phyloP scores from a whole-genome alignment of 768 basidiomycete species.

The Kwoniella shandongensis region DNA sequence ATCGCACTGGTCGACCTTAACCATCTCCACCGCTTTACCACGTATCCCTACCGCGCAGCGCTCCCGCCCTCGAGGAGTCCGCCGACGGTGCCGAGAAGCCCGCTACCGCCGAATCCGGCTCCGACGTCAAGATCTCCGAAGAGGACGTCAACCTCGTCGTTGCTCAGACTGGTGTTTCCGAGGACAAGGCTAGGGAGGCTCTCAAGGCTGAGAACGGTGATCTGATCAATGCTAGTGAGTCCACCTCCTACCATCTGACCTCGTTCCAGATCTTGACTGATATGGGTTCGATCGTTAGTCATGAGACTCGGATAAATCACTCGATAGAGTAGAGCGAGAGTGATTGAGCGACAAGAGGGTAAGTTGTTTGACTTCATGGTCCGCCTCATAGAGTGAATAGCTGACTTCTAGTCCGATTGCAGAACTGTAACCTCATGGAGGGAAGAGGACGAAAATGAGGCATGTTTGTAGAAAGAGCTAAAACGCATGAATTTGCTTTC shows the following conservation, averaged over 20 bases:
- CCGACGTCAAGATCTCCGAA: constrained; percentile 62
- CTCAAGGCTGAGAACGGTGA: constrained; percentile 91
- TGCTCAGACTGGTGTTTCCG: constrained; percentile 79
- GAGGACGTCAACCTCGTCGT: constrained; percentile 96
- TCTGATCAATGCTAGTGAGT: constrained; percentile 94
- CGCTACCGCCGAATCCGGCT: constrained; percentile 18
- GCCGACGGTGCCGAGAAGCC: constrained; percentile 26
- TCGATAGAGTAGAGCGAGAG: not conserved
- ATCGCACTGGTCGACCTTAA: too few relatives aligned
- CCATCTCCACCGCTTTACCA: not conserved
- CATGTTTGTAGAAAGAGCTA: too few relatives aligned
- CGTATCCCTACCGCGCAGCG: constrained; percentile 23
- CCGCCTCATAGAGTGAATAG: too few relatives aligned
- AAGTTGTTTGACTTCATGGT: not conserved
- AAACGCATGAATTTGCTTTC: too few relatives aligned
- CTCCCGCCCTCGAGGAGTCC: constrained; percentile 41
- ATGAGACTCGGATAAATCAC: constrained; percentile 26
- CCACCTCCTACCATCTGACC: not conserved
- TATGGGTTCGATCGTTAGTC: not conserved
- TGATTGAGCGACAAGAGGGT: not conserved
- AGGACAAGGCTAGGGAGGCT: constrained; percentile 86
- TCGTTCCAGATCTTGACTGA: not conserved
- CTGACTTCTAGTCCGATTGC: too few relatives aligned
- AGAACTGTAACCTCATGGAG: too few relatives aligned
- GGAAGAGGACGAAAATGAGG: too few relatives aligned